phyloP scores from a whole-genome alignment of 2,329 filamentous ascomycete species.

The Clarireedia sp. region DNA sequence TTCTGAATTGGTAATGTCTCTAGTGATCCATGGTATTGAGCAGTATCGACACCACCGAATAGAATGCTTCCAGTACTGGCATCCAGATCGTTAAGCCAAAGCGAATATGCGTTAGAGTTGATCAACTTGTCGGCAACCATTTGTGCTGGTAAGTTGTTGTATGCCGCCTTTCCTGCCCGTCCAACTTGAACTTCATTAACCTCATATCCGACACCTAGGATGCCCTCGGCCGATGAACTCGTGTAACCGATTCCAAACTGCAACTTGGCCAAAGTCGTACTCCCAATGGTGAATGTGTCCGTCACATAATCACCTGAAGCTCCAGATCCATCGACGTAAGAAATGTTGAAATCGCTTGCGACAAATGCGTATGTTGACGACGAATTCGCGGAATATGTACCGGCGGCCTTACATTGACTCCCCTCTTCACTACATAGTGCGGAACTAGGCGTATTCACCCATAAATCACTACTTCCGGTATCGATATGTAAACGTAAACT shows the following conservation, averaged over 20 bases:
- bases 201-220: slow-evolving; percentile 78
- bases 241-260: slow-evolving; percentile 69
- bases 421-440: slow-evolving; percentile 43
- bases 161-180: slow-evolving; percentile 44
- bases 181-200: slow-evolving; percentile 69
- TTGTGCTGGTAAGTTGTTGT: slow-evolving; percentile 61
- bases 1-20: slow-evolving; percentile 59
- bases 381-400: slow-evolving; percentile 59
- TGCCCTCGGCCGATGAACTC: slow-evolving; percentile 56
- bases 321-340: slow-evolving; percentile 74
- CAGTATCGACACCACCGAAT: slow-evolving; percentile 67
- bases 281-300: slow-evolving; percentile 59
- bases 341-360: slow-evolving; percentile 74
- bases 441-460: slow-evolving; percentile 61
- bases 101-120: slow-evolving; percentile 59
- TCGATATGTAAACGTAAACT: slow-evolving; percentile 52
- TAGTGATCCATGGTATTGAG: slow-evolving; percentile 54
- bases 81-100: slow-evolving; percentile 68
- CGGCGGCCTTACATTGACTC: slow-evolving; percentile 50
- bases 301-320: slow-evolving; percentile 73
- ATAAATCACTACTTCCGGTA: slow-evolving; percentile 62
- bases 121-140: slow-evolving; percentile 55
- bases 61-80: slow-evolving; percentile 59
- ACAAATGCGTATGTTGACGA: slow-evolving; percentile 73
- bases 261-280: slow-evolving; percentile 43